A percentile compares a stretch with the other conserved stretches of the same genome.
Conservation (phyloP, 371 early-diverging fungal species). For the Phascolomyces articulosus region DNA sequence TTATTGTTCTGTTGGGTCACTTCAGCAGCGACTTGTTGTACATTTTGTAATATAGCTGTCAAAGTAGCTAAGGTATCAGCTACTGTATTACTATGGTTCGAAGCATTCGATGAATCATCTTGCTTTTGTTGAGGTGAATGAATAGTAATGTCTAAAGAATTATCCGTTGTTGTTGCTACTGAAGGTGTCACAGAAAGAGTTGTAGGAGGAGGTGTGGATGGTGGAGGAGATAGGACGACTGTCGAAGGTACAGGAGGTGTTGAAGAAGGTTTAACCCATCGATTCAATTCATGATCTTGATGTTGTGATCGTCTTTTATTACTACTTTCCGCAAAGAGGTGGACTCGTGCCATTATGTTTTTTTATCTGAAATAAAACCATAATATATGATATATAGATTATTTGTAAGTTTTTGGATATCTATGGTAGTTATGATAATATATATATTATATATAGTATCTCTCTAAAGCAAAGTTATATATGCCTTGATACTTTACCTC, state of each 20-base stretch:
- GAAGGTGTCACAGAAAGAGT: not conserved
- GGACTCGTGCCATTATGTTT: slow-evolving; percentile 14
- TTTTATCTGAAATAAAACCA: not conserved
- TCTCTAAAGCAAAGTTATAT: too few relatives aligned
- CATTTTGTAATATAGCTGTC: slow-evolving; percentile 20
- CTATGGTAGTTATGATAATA: not conserved
- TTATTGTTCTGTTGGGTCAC: slow-evolving; percentile 2
- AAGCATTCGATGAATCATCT: too few relatives aligned
- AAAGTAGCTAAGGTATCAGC: slow-evolving; percentile 10
- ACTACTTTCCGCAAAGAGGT: slow-evolving; percentile 13
- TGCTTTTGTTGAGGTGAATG: not conserved
- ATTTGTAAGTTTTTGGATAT: not conserved
- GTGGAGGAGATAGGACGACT: not conserved
- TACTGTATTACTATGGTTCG: not conserved
- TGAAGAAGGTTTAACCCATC: not conserved
- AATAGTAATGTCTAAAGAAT: too few relatives aligned
- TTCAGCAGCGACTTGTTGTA: slow-evolving; percentile 7
- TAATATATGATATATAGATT: not conserved
- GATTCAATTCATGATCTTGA: slow-evolving; percentile 2
- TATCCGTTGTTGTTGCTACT: not conserved
- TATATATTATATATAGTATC: not conserved
- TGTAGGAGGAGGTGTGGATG: not conserved
- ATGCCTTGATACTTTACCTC: too few relatives aligned
- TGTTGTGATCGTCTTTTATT: slow-evolving; percentile 1
- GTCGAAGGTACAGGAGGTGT: not conserved